Base-by-base conservation (phyloP, 2,329 filamentous ascomycete genomes). In the Penicillium griseofulvum region DNA sequence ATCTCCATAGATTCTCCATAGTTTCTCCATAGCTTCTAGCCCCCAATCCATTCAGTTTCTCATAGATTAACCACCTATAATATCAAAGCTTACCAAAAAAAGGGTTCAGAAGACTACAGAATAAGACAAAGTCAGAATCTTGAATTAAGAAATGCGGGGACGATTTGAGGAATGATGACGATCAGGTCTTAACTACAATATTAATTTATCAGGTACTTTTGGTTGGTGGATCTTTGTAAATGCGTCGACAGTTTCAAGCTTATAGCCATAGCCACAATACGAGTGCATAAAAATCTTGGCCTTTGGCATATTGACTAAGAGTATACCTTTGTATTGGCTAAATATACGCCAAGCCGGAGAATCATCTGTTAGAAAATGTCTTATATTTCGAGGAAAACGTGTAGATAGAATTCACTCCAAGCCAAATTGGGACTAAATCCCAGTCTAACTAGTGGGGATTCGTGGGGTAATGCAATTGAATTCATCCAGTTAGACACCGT, bases 201-300 rank as follows among this genome's bases (percentile, higher is more conserved):
- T n/a, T n/a, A n/a, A n/a, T n/a, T n/a, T n/a, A n/a, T n/a, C n/a
- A n/a, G n/a, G n/a, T 67, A 69, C 57, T 60, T 41, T 26, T 46
- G 49, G 49, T 46, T 52, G 33, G 49, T 46, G 49, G 41, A 45
- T 52, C 41, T 38, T 38, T 52, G 16, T 46, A 52, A 38, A n/a
- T 19, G 49, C 33, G 31, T 29, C 2, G 42, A 1, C 17, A n/a
- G 49, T 52, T 46, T 46, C 49, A 52, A 46, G 41, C 1, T 37
- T 34, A 14, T 39, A 39, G 38, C 11, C 46, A 50, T 33, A 38
- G 52, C 52, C 52, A 50, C 52, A 43, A 54, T 54, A 46, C 46
- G 46, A 50, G 39, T 43, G 28, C 22, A 44, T 11, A 3, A 2
- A 8, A 43, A 44, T 44, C 52, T 54, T 54, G 52, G 52, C 52